Evolutionary conservation across 345 rosid genomes (phyloP).

Genomic region (Ailanthus altissimus): DNA sequence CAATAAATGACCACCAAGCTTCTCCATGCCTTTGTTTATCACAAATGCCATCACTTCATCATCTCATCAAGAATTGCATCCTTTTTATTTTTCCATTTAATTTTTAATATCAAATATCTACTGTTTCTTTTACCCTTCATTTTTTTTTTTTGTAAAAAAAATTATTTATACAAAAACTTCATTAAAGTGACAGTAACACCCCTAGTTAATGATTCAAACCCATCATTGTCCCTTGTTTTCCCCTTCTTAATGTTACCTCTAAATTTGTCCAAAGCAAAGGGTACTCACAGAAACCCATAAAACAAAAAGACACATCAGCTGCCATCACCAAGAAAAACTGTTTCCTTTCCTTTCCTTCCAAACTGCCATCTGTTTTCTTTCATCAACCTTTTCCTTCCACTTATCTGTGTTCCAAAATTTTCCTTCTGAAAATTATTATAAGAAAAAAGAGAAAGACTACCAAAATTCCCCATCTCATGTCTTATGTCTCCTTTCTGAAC

Average conservation of each 20-base stretch:
- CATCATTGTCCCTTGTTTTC: slow-evolving; percentile 13
- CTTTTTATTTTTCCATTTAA: neutral
- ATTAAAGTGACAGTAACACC: slow-evolving; percentile 15
- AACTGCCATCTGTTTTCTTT: slow-evolving; percentile 51
- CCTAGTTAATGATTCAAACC: neutral
- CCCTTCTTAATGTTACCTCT: slow-evolving; percentile 30
- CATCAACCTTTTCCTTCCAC: slow-evolving; percentile 35
- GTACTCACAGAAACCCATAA: slow-evolving; percentile 40
- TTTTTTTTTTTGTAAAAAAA: too few relatives aligned
- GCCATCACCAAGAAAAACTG: slow-evolving; percentile 28
- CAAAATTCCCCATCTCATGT: slow-evolving; percentile 23
- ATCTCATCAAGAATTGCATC: slow-evolving; percentile 50
- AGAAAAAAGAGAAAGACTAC: neutral
- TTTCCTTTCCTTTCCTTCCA: slow-evolving; percentile 23
- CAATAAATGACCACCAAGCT: slow-evolving; percentile 51
- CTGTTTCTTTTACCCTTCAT: neutral
- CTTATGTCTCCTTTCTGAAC: slow-evolving; percentile 32
- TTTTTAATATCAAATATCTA: neutral
- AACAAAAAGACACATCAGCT: slow-evolving; percentile 34
- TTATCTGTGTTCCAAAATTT: slow-evolving; percentile 33
- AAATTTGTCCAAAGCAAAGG: slow-evolving; percentile 39
- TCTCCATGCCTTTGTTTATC: slow-evolving; percentile 48
- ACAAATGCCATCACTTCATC: slow-evolving; percentile 41
- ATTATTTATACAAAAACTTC: rapidly evolving
- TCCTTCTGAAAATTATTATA: neutral